phyloP scores from a whole-genome alignment of 257 asterid species.

The Rauvolfia tetraphylla region DNA sequence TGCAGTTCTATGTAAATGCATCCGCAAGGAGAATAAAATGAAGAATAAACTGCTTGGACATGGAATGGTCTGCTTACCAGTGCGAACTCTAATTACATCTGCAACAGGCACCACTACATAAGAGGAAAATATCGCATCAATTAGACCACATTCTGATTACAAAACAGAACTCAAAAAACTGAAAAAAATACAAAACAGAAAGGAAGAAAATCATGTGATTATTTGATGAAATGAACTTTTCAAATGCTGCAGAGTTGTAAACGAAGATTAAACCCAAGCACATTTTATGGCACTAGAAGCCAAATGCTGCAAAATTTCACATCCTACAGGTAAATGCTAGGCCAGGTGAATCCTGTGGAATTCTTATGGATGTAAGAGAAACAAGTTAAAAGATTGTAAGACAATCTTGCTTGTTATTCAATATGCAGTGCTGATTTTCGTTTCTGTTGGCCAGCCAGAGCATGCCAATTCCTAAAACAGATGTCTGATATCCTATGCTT shows the following conservation, averaged over 20 bases:
- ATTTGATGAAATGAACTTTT: neutral
- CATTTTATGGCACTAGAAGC: neutral
- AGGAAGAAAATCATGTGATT: neutral
- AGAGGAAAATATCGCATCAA: conserved; percentile 18
- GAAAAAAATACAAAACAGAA: too few relatives aligned
- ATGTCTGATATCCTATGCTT: neutral
- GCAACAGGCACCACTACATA: conserved; percentile 83
- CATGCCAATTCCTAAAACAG: neutral
- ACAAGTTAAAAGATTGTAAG: neutral
- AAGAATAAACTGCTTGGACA: neutral
- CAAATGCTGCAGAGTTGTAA: neutral
- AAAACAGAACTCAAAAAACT: neutral
- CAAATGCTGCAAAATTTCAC: neutral
- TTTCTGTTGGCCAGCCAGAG: neutral
- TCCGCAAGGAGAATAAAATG: neutral
- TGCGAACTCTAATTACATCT: conserved; percentile 84
- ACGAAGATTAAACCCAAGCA: neutral
- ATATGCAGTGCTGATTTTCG: neutral
- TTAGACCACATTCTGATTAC: neutral
- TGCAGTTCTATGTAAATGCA: neutral
- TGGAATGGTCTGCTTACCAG: conserved; percentile 44
- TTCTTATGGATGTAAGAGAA: neutral
- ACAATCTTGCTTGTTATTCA: neutral
- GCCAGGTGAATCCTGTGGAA: neutral
- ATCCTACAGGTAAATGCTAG: neutral